Evolutionary conservation across 768 basidiomycete genomes (phyloP).

Genomic region (Solioccasus polychromus): DNA sequence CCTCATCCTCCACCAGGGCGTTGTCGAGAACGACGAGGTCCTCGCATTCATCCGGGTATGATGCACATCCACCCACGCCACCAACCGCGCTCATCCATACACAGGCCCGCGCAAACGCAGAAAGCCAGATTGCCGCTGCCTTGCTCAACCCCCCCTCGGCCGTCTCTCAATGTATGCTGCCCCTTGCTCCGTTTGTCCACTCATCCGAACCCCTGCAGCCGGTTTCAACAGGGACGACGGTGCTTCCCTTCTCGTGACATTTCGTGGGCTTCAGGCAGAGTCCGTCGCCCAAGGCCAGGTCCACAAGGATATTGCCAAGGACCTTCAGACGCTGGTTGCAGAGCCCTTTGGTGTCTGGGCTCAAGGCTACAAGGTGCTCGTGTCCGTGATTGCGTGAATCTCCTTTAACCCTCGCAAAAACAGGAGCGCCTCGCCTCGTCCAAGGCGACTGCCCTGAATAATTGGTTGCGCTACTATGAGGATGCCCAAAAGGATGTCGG

Average conservation of each 20-base stretch:
- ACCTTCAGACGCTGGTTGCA: slow-evolving; percentile 71
- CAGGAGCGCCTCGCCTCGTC: slow-evolving; percentile 64
- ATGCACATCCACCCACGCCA: neutral
- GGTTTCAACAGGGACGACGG: slow-evolving; percentile 83
- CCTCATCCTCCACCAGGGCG: slow-evolving; percentile 49
- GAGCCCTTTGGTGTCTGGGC: slow-evolving; percentile 85
- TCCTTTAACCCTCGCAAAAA: slow-evolving; percentile 13
- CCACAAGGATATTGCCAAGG: slow-evolving; percentile 68
- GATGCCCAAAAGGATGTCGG: slow-evolving; percentile 61
- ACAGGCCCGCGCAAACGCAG: slow-evolving; percentile 72
- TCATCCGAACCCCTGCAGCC: slow-evolving; percentile 40
- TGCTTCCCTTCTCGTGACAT: slow-evolving; percentile 75
- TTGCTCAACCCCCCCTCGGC: slow-evolving; percentile 52
- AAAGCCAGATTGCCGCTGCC: slow-evolving; percentile 58
- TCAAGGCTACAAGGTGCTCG: slow-evolving; percentile 58
- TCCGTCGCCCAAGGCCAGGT: slow-evolving; percentile 68
- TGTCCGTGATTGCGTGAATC: slow-evolving; percentile 3
- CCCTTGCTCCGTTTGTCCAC: slow-evolving; percentile 2
- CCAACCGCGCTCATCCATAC: slow-evolving; percentile 10
- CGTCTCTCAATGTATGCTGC: slow-evolving; percentile 45
- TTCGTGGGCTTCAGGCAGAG: slow-evolving; percentile 77
- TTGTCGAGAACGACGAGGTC: slow-evolving; percentile 81
- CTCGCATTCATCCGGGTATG: slow-evolving; percentile 78
- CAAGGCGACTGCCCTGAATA: slow-evolving; percentile 56
- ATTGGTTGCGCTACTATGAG: slow-evolving; percentile 71